phyloP scores from a whole-genome alignment of 2,329 filamentous ascomycete genomes.

The Neocatenulostroma microsporum region DNA sequence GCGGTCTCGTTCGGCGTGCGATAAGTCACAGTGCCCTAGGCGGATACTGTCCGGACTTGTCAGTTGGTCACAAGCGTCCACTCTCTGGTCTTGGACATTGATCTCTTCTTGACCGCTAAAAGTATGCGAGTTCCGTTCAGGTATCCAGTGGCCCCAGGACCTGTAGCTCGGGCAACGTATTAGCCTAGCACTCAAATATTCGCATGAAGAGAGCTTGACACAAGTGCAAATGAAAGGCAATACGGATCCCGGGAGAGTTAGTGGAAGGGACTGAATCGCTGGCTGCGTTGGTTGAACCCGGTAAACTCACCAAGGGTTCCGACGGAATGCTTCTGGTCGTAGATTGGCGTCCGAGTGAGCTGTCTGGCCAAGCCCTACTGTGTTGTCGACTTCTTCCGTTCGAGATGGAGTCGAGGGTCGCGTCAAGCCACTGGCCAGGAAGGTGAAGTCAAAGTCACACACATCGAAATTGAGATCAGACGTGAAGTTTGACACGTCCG shows the following conservation, averaged over 20 bases:
- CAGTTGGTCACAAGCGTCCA: conserved; percentile 17
- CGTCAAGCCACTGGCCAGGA: conserved; percentile 17
- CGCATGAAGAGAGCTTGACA: too few relatives aligned
- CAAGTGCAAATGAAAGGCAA: too few relatives aligned
- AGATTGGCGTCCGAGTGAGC: conserved; percentile 13
- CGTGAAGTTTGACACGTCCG: conserved; percentile 20
- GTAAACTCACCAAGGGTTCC: conserved; percentile 20
- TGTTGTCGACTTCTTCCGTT: neutral
- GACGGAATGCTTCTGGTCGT: conserved; percentile 18
- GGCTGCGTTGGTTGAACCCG: too few relatives aligned
- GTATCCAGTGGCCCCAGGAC: conserved; percentile 24
- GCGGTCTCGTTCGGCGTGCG: conserved; percentile 17
- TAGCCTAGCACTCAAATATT: too few relatives aligned
- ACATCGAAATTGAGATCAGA: conserved; percentile 18
- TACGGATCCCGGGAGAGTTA: too few relatives aligned
- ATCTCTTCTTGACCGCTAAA: conserved; percentile 20
- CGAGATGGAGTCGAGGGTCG: conserved; percentile 13
- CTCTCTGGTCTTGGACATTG: conserved; percentile 17
- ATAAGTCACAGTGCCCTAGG: conserved; percentile 15
- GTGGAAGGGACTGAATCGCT: too few relatives aligned
- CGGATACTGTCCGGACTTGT: conserved; percentile 17
- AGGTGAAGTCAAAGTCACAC: conserved; percentile 21
- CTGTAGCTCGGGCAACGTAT: too few relatives aligned
- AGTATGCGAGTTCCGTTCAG: conserved; percentile 13
- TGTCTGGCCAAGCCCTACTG: neutral